These are phyloP conservation scores for Begonia fuchsioides DNA, from an alignment of 306 rosid genomes.

Conservation along the genomic window DNA sequence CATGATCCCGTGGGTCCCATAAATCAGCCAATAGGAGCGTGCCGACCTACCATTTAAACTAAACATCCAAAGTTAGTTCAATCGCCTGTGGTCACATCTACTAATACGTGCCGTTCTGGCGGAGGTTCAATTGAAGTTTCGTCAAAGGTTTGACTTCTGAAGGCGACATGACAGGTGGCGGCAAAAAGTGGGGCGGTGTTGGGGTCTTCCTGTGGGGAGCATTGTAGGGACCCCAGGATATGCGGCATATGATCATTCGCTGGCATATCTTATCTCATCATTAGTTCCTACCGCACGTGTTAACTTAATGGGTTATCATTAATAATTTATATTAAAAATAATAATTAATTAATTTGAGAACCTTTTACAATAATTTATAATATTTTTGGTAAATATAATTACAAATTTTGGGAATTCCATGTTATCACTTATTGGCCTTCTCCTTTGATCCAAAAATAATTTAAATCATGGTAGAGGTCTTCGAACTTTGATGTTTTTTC, in stretches of 20 bases:
- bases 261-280: not conserved
- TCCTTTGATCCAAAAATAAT: no score
- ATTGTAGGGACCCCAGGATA: no score
- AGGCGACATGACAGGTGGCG: not conserved
- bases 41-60: constrained; percentile 8
- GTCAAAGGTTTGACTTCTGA: constrained; percentile 4
- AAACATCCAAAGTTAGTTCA: not conserved
- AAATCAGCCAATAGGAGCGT: constrained; percentile 7
- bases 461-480: no score
- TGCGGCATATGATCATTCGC: constrained; percentile 6
- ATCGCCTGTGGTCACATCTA: constrained; percentile 4
- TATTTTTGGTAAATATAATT: no score
- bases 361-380: no score
- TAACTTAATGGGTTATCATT: not conserved
- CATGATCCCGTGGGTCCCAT: constrained; percentile 3
- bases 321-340: no score
- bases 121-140: not conserved
- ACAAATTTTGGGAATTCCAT: no score
- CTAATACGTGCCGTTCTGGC: no score
- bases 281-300: constrained; percentile 5
- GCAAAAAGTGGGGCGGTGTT: constrained; percentile 3
- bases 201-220: constrained; percentile 4
- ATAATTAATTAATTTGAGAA: no score
- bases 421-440: no score
- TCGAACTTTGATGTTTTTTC: no score